Evolutionary conservation across 2,329 filamentous ascomycete genomes (phyloP).

Genomic region (Hymenoscyphus fructigenus): DNA sequence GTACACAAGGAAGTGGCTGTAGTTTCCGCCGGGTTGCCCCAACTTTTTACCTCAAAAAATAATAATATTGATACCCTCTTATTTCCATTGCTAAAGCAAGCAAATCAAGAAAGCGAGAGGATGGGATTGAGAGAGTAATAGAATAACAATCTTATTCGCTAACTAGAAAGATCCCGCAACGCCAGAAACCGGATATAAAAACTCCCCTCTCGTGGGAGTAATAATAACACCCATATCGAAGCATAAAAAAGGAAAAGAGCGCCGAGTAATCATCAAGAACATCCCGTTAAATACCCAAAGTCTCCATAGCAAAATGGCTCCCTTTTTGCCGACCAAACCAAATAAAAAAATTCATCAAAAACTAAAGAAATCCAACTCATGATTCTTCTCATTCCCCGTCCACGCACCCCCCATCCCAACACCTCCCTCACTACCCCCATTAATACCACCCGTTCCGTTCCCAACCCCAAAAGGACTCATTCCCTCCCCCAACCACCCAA

Average conservation of each 20-base stretch:
- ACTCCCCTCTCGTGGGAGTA: background rate
- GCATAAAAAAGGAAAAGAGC: background rate
- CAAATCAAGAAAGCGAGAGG: too few species aligned
- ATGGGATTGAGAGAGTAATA: too few species aligned
- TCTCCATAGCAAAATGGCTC: background rate
- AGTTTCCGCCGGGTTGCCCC: too few species aligned
- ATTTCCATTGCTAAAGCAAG: too few species aligned
- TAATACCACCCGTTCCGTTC: background rate
- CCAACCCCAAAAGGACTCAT: conserved; percentile 8
- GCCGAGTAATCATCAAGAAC: background rate
- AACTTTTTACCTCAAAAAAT: too few species aligned
- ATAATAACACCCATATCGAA: background rate
- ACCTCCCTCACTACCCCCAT: background rate
- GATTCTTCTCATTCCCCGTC: conserved; percentile 33
- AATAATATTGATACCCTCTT: too few species aligned
- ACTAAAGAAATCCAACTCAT: conserved; percentile 44
- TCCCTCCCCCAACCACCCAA: conserved; percentile 11
- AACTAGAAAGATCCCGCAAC: too few species aligned
- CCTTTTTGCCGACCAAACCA: background rate
- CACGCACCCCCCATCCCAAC: background rate
- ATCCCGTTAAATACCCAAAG: background rate
- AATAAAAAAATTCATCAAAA: conserved; percentile 29
- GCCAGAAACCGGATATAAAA: too few species aligned
- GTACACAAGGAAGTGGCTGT: too few species aligned
- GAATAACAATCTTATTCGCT: too few species aligned